Base-by-base conservation (phyloP, 2,329 filamentous ascomycete genomes). In the Colletotrichum eremochloae region DNA sequence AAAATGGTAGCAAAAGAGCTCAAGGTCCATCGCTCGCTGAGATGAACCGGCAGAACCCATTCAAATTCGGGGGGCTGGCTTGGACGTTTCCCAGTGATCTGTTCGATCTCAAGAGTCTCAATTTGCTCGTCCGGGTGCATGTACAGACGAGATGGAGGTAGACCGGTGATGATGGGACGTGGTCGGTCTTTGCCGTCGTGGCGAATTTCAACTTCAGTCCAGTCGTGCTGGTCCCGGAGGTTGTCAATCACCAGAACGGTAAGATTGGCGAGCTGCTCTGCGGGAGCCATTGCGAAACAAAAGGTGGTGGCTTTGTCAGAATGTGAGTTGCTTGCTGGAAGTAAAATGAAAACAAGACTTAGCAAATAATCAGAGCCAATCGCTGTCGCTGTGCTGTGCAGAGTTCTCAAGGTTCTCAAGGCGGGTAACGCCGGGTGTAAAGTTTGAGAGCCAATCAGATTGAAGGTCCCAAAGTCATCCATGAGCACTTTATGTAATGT, bases 91-190 rank as follows among this genome's bases (percentile, higher is more conserved):
- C 85, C 85, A 1, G 83, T 83, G 15, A 83, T 81, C 74, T 86
- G 85, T 74, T 90, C 89, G 40, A 86, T 85, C 75, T 91, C 91
- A 67, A 95, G 85, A 67, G 93, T 87, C 75, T 89, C 90, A 75
- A 94, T 90, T 82, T 96, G 94, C 82, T 95, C 93, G 80, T 96
- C 94, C 1, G 94, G 93, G 78, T 96, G 93, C 63, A 93, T 85
- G 81, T 96, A 96, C 53, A 95, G 86, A 57, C 91, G 88, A 56
- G 88, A 87, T 0, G 93, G 93, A 1, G 94, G 93, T 4, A 95
- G 82, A 36, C 94, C 94, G 31, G 90, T 91, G 68, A 96, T 86
- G 64, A 96, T 80, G 7, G 91, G 90, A 29, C 93, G 88, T 1
- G 87, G 83, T 12, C 90, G 85, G 52, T 80, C 77, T 3, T 74